phyloP scores from a whole-genome alignment of 2,329 filamentous ascomycete species.

The Xylaria sp. region DNA sequence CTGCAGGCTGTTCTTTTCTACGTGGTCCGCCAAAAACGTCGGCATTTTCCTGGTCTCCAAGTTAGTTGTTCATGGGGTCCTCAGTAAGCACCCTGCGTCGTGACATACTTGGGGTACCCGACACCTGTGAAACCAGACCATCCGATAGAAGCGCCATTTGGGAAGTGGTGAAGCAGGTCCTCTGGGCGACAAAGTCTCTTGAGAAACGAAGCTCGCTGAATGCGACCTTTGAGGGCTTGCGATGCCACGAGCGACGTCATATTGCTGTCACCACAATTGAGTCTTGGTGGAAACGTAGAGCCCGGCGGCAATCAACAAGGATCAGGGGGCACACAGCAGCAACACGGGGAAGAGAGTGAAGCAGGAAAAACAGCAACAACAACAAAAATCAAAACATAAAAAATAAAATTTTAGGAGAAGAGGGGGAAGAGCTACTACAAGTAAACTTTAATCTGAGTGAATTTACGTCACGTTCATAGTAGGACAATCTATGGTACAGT shows the following conservation, averaged over 20 bases:
- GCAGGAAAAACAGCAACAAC: slow-evolving; percentile 21
- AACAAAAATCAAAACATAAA: slow-evolving; percentile 16
- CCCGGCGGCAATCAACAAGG: slow-evolving; percentile 21
- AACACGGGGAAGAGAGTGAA: slow-evolving; percentile 16
- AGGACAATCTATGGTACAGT: slow-evolving; percentile 19
- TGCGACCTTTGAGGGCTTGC: slow-evolving; percentile 78
- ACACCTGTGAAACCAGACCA: slow-evolving; percentile 94
- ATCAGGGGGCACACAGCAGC: slow-evolving; percentile 3
- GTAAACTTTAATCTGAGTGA: slow-evolving; percentile 7
- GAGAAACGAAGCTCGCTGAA: slow-evolving; percentile 79
- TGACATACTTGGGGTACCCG: slow-evolving; percentile 82
- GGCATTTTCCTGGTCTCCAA: slow-evolving; percentile 75
- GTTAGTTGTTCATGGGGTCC: slow-evolving; percentile 17
- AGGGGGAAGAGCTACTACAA: slow-evolving; percentile 8
- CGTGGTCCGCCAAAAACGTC: slow-evolving; percentile 84
- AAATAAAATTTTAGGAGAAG: slow-evolving; percentile 1
- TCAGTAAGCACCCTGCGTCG: neutral
- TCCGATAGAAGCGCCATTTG: slow-evolving; percentile 85
- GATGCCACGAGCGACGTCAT: slow-evolving; percentile 70
- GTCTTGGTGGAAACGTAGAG: slow-evolving; percentile 24
- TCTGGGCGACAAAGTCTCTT: slow-evolving; percentile 82
- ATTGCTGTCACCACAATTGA: slow-evolving; percentile 31
- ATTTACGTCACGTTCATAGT: slow-evolving; percentile 23
- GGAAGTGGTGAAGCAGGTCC: slow-evolving; percentile 83
- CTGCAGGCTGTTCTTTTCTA: slow-evolving; percentile 86